Percentiles rank a stretch among this genome's conserved stretches.
Evolutionary conservation across 306 rosid species (phyloP).

Genomic region (Biancaea sappan): DNA sequence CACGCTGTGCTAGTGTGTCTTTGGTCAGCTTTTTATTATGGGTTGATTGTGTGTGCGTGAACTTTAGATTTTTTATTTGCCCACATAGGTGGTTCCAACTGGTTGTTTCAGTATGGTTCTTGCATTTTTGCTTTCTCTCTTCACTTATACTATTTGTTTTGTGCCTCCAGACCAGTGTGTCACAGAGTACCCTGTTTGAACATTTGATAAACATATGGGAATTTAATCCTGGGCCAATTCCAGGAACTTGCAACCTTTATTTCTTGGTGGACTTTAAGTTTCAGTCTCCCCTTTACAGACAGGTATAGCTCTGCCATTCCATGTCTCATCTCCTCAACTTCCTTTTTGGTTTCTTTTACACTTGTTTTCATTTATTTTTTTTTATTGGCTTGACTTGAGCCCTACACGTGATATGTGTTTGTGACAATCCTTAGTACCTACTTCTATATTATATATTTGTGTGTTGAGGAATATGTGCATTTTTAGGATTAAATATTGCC

Average conservation of each 20-base stretch:
- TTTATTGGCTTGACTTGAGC: background rate
- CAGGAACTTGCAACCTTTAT: conserved; percentile 58
- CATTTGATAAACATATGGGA: conserved; percentile 76
- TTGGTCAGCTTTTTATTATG: background rate
- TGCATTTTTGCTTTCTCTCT: background rate
- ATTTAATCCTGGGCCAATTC: conserved; percentile 64
- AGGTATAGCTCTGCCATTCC: conserved; percentile 42
- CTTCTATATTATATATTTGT: background rate
- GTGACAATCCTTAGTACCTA: background rate
- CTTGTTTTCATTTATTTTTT: background rate
- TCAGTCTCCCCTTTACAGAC: conserved; percentile 68
- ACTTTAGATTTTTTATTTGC: background rate
- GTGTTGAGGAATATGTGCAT: background rate
- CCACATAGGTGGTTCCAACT: background rate
- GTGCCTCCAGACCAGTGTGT: conserved; percentile 53
- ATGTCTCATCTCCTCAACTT: background rate
- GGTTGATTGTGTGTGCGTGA: background rate
- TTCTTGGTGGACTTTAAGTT: conserved; percentile 81
- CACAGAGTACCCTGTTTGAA: conserved; percentile 56
- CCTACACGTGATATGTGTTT: background rate
- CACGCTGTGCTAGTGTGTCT: background rate
- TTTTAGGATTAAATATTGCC: background rate
- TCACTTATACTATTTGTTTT: conserved; percentile 20
- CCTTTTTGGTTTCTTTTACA: background rate
- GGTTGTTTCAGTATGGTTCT: background rate